Conservation (phyloP, 495 filamentous ascomycete genomes). For the Hyaloscypha bicolor region DNA sequence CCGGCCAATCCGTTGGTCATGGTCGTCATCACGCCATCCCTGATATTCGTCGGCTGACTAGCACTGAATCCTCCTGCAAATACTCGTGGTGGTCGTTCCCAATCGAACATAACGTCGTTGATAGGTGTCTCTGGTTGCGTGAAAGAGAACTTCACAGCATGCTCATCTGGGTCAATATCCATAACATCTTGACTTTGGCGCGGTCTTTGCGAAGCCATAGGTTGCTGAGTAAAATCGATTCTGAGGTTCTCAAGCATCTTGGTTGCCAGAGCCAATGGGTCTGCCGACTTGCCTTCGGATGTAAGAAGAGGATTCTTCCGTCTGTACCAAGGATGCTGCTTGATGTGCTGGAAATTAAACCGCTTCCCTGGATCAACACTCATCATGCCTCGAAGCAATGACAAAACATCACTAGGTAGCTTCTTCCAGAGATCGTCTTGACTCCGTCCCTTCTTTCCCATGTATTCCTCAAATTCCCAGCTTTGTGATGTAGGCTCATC, state of each 20-base stretch:
- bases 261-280: conserved; percentile 82
- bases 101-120: conserved; percentile 55
- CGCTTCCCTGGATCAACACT: conserved; percentile 72
- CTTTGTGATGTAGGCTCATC: conserved; percentile 82
- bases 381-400: conserved; percentile 94
- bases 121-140: conserved; percentile 73
- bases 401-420: conserved; percentile 74
- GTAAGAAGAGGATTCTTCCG: conserved; percentile 76
- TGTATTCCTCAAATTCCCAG: conserved; percentile 85
- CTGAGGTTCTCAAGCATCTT: conserved; percentile 91
- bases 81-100: conserved; percentile 45
- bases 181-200: conserved; percentile 48
- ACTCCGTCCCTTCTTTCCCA: conserved; percentile 74
- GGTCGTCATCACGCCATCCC: conserved; percentile 19
- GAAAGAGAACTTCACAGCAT: conserved; percentile 51
- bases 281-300: conserved; percentile 71
- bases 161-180: conserved; percentile 53
- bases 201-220: conserved; percentile 48
- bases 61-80: conserved; percentile 32
- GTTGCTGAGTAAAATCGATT: conserved; percentile 81
- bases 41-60: conserved; percentile 46
- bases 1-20: conserved; percentile 21
- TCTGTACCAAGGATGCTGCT: conserved; percentile 94
- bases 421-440: conserved; percentile 85
- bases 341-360: conserved; percentile 87